Percentiles rank a stretch among this genome's conserved stretches.
Evolutionary conservation across 306 rosid genomes (phyloP).

Genomic region (Citrullus amarus): DNA sequence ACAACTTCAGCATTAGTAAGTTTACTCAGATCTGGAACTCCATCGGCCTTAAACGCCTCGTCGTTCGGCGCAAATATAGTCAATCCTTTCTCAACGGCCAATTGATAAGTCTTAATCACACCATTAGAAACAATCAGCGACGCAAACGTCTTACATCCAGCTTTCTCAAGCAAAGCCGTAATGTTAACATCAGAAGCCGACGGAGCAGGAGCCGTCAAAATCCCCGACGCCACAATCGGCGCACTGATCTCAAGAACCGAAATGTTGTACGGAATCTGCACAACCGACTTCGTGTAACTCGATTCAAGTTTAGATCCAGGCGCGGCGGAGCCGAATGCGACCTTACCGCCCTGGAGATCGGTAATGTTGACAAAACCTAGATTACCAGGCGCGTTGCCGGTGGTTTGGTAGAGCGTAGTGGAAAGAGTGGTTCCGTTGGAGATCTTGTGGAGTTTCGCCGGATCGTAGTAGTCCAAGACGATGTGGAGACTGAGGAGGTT

Average conservation of each 20-base stretch:
- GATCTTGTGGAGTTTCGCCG: slow-evolving; percentile 63
- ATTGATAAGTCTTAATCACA: slow-evolving; percentile 46
- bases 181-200: slow-evolving; percentile 47
- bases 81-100: slow-evolving; percentile 51
- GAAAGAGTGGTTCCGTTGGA: slow-evolving; percentile 56
- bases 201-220: slow-evolving; percentile 76
- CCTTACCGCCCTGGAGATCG: slow-evolving; percentile 72
- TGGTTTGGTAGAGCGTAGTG: slow-evolving; percentile 85
- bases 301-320: slow-evolving; percentile 89
- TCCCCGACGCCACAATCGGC: slow-evolving; percentile 64
- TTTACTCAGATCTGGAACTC: slow-evolving; percentile 69
- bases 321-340: slow-evolving; percentile 76
- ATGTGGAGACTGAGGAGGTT: slow-evolving; percentile 62
- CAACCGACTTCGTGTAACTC: slow-evolving; percentile 58
- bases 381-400: slow-evolving; percentile 66
- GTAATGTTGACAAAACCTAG: slow-evolving; percentile 85
- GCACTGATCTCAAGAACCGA: slow-evolving; percentile 66
- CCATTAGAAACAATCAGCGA: slow-evolving; percentile 42
- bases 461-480: slow-evolving; percentile 78
- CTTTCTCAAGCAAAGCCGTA: slow-evolving; percentile 63
- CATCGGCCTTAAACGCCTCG: slow-evolving; percentile 70
- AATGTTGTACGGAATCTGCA: slow-evolving; percentile 69
- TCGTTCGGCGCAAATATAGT: slow-evolving; percentile 80
- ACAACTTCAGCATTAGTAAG: slow-evolving; percentile 74
- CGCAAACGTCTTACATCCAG: slow-evolving; percentile 65